Percentiles rank a stretch among this genome's conserved stretches.
Conservation (phyloP, 2,329 filamentous ascomycete species). For the Beauveria sp. region DNA sequence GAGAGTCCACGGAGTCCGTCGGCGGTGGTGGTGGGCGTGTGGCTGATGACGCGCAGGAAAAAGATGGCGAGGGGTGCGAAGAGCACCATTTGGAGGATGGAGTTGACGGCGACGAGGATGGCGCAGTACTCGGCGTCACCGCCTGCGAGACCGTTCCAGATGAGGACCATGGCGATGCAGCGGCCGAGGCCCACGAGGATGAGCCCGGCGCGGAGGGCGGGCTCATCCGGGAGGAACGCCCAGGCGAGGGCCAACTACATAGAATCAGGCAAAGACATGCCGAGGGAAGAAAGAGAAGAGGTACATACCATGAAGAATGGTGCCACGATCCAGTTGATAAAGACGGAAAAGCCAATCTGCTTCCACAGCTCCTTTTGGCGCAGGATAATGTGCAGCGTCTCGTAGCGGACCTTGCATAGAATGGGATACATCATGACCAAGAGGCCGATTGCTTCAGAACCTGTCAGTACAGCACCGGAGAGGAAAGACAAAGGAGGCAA, state of each 20-base stretch:
- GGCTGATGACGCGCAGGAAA: slow-evolving; percentile 58
- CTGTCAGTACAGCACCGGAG: background rate
- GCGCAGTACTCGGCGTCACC: slow-evolving; percentile 71
- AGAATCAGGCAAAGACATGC: background rate
- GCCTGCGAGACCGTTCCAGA: slow-evolving; percentile 66
- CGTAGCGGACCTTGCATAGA: slow-evolving; percentile 68
- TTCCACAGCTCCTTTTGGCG: slow-evolving; percentile 53
- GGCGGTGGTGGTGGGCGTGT: slow-evolving; percentile 24
- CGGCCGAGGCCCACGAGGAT: slow-evolving; percentile 12
- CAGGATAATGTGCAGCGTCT: slow-evolving; percentile 58
- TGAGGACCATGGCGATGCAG: slow-evolving; percentile 48
- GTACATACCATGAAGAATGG: slow-evolving; percentile 60
- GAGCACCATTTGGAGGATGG: slow-evolving; percentile 57
- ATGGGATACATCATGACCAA: slow-evolving; percentile 84
- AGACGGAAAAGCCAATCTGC: slow-evolving; percentile 60
- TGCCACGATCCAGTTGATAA: slow-evolving; percentile 69
- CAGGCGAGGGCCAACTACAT: slow-evolving; percentile 49
- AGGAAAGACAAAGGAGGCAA: no score
- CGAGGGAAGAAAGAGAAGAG: background rate
- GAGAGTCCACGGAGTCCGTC: slow-evolving; percentile 22
- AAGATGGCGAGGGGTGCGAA: slow-evolving; percentile 55
- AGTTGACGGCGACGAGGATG: slow-evolving; percentile 60
- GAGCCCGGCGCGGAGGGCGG: slow-evolving; percentile 35
- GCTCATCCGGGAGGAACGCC: slow-evolving; percentile 48
- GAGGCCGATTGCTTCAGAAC: slow-evolving; percentile 53